These are phyloP conservation scores for Claviceps sp. DNA, from an alignment of 2,329 filamentous ascomycete species.

Conservation along the genomic window DNA sequence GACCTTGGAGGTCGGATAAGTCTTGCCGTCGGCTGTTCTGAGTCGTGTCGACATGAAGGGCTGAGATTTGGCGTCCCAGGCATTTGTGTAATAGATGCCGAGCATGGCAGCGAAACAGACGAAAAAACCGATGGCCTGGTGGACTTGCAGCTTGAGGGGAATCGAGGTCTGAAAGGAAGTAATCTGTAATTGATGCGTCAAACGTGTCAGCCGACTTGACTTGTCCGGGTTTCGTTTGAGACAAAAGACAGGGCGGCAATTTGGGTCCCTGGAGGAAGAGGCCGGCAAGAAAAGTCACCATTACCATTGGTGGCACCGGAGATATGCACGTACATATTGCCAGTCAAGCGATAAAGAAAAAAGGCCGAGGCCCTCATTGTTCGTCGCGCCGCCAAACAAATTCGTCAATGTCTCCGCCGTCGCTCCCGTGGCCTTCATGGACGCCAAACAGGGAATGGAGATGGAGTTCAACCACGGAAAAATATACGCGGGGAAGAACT, in stretches of 20 bases:
- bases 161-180: constrained; percentile 11
- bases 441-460: constrained; percentile 39
- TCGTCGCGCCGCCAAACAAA: constrained; percentile 26
- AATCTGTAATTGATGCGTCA: neutral
- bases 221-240: too few species aligned
- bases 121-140: constrained; percentile 23
- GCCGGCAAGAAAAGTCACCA: too few species aligned
- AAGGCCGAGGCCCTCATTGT: constrained; percentile 25
- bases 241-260: too few species aligned
- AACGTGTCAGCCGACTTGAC: too few species aligned
- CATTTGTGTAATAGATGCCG: constrained; percentile 26
- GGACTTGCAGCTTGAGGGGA: constrained; percentile 24
- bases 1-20: constrained; percentile 26
- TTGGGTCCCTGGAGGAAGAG: too few species aligned
- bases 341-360: constrained; percentile 29
- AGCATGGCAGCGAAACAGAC: constrained; percentile 22
- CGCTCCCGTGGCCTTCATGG: constrained; percentile 20
- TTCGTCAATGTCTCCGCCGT: constrained; percentile 2
- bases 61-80: constrained; percentile 21
- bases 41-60: constrained; percentile 23
- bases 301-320: too few species aligned
- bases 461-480: constrained; percentile 41
- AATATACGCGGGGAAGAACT: constrained; percentile 41
- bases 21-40: constrained; percentile 23
- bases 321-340: constrained; percentile 20